A percentile compares a stretch with the other conserved stretches of the same genome.
These are phyloP conservation scores for Hanseniaspora meyeri DNA, from an alignment of 805 yeast species.

Conservation along the genomic window DNA sequence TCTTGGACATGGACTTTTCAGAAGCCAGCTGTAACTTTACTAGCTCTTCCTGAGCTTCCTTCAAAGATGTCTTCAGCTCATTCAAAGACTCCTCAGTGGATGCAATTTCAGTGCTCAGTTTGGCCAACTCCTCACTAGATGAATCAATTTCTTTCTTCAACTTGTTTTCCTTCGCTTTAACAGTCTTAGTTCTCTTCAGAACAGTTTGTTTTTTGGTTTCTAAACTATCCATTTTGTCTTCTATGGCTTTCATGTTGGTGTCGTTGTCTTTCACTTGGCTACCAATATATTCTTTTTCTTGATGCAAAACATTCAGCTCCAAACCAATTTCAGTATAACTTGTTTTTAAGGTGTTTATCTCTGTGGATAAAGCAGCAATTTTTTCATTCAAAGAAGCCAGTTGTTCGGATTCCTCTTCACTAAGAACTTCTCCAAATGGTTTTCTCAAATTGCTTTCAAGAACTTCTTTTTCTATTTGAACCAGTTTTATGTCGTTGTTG, in stretches of 20 bases:
- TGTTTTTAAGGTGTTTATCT: slow-evolving; percentile 28
- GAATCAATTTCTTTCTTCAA: slow-evolving; percentile 24
- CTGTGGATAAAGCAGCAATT: slow-evolving; percentile 36
- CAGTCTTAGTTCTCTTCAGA: slow-evolving; percentile 18
- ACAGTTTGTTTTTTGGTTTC: slow-evolving; percentile 16
- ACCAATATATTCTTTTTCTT: slow-evolving; percentile 16
- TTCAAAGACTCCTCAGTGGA: slow-evolving; percentile 20
- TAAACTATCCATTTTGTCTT: slow-evolving; percentile 17
- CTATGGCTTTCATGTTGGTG: slow-evolving; percentile 5
- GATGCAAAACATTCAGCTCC: slow-evolving; percentile 28
- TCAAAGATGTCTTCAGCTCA: slow-evolving; percentile 37
- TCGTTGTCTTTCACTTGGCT: background rate
- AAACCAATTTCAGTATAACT: slow-evolving; percentile 20
- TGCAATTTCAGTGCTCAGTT: slow-evolving; percentile 19
- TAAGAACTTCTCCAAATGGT: slow-evolving; percentile 42
- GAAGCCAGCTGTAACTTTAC: slow-evolving; percentile 47
- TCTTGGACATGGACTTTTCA: slow-evolving; percentile 53
- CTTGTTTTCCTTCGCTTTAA: slow-evolving; percentile 17
- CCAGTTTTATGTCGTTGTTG: slow-evolving; percentile 26
- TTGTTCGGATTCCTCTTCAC: slow-evolving; percentile 36
- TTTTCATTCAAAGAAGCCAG: slow-evolving; percentile 30
- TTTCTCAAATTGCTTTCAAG: slow-evolving; percentile 39
- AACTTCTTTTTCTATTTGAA: slow-evolving; percentile 32
- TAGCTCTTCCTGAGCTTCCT: slow-evolving; percentile 43
- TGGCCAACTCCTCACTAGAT: slow-evolving; percentile 21